These are phyloP conservation scores for Hyaloscypha variabilis DNA, from an alignment of 495 filamentous ascomycete species.

Conservation along the genomic window DNA sequence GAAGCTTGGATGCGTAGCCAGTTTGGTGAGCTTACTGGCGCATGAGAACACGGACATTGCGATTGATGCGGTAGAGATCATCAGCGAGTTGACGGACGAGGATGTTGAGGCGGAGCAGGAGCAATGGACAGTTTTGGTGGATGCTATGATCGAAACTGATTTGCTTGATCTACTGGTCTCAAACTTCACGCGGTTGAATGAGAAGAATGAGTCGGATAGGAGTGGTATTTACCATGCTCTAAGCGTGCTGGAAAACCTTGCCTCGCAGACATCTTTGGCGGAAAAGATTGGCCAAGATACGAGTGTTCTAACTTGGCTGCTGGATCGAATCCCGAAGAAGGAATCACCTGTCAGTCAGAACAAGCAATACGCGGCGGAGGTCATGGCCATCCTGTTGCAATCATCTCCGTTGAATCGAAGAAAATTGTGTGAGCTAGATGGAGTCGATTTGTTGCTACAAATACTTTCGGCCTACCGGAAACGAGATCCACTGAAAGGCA, in stretches of 20 bases:
- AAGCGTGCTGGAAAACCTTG: constrained; percentile 82
- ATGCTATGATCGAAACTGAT: constrained; percentile 82
- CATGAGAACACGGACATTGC: constrained; percentile 99
- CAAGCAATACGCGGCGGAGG: constrained; percentile 92
- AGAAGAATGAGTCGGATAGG: constrained; percentile 75
- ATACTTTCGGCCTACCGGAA: constrained; percentile 87
- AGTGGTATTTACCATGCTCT: constrained; percentile 86
- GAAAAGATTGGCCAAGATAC: constrained; percentile 72
- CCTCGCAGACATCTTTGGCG: constrained; percentile 65
- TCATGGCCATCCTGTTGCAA: constrained; percentile 84
- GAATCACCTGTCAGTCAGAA: constrained; percentile 75
- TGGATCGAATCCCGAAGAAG: constrained; percentile 66
- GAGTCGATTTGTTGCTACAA: constrained; percentile 79
- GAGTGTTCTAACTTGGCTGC: constrained; percentile 71
- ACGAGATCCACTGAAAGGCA: constrained; percentile 82
- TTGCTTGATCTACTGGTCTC: constrained; percentile 79
- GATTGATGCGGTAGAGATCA: constrained; percentile 87
- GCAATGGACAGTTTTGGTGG: constrained; percentile 82
- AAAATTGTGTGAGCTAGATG: constrained; percentile 66
- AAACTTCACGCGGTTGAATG: constrained; percentile 84
- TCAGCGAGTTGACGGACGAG: constrained; percentile 92
- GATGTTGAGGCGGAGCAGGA: constrained; percentile 83
- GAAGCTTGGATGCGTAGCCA: constrained; percentile 73
- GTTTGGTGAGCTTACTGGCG: constrained; percentile 78
- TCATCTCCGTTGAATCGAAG: constrained; percentile 65